Evolutionary conservation across 2,329 filamentous ascomycete species (phyloP).

Genomic region (Trichoderma guizhouense): DNA sequence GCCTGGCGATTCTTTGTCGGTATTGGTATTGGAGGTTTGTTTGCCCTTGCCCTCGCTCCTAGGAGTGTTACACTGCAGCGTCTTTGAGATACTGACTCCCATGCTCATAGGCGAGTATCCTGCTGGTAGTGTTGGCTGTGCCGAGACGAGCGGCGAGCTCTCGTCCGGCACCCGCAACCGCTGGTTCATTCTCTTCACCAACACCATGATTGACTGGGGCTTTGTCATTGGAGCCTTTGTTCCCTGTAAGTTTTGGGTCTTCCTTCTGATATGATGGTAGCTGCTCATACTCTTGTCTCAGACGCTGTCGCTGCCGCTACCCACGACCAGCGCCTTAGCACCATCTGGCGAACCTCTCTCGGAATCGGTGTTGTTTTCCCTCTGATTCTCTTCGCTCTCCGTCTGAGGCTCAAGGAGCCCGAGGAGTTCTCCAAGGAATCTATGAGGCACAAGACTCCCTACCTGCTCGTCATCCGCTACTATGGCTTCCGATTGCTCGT

Average conservation of each 20-base stretch:
- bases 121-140: conserved; percentile 77
- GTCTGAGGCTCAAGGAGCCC: conserved; percentile 71
- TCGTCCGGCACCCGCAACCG: conserved; percentile 77
- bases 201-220: conserved; percentile 79
- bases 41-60: conserved; percentile 9
- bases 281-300: not conserved
- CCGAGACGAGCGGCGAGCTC: conserved; percentile 80
- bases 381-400: conserved; percentile 65
- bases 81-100: not conserved
- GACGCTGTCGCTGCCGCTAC: conserved; percentile 56
- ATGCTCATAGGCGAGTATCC: conserved; percentile 62
- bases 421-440: conserved; percentile 71
- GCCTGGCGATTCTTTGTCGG: conserved; percentile 82
- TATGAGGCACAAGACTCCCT: conserved; percentile 61
- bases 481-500: conserved; percentile 71
- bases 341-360: conserved; percentile 78
- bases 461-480: conserved; percentile 55
- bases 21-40: conserved; percentile 69
- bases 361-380: conserved; percentile 79
- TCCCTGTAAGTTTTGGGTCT: conserved; percentile 44
- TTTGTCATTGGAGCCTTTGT: conserved; percentile 80
- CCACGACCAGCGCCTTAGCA: conserved; percentile 59
- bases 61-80: not conserved
- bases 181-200: conserved; percentile 90
- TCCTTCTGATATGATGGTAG: not conserved